Percentiles rank a stretch among this genome's conserved stretches.
phyloP scores from a whole-genome alignment of 2,329 filamentous ascomycete species.

The Fusarium kyushuense region DNA sequence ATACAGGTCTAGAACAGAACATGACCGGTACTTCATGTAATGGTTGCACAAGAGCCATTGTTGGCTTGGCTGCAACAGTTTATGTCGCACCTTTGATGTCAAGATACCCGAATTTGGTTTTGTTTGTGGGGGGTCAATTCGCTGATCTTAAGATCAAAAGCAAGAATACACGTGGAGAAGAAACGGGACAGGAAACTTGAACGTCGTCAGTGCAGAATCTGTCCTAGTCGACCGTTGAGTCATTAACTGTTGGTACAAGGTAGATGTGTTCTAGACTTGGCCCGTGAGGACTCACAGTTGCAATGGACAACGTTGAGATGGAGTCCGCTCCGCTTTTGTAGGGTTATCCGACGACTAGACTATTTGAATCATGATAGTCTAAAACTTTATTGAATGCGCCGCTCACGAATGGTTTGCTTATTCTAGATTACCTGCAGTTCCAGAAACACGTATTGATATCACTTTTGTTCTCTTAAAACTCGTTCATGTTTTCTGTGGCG shows the following conservation, averaged over 20 bases:
- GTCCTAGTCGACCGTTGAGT: constrained; percentile 7
- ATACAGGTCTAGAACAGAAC: neutral
- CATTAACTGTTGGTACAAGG: constrained; percentile 1
- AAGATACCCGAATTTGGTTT: neutral
- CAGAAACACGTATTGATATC: neutral
- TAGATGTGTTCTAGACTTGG: constrained; percentile 7
- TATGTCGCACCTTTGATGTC: constrained; percentile 2
- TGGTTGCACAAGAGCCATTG: neutral
- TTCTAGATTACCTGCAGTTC: neutral
- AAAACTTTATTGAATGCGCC: neutral
- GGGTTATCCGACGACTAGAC: neutral
- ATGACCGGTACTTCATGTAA: neutral
- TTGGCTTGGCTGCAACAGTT: neutral
- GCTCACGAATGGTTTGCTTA: neutral
- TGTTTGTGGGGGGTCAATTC: neutral
- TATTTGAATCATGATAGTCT: neutral
- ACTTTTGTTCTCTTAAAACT: neutral
- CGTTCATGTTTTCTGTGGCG: neutral
- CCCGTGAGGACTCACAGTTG: neutral
- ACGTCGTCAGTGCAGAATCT: neutral
- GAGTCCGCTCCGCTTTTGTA: constrained; percentile 6
- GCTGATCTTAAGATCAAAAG: too few species aligned
- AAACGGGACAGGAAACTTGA: neutral
- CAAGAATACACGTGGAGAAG: neutral
- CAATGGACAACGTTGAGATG: neutral